A percentile compares a stretch with the other conserved stretches of the same genome.
Evolutionary conservation across 345 rosid genomes (phyloP).

Genomic region (Aurinia saxatilis): DNA sequence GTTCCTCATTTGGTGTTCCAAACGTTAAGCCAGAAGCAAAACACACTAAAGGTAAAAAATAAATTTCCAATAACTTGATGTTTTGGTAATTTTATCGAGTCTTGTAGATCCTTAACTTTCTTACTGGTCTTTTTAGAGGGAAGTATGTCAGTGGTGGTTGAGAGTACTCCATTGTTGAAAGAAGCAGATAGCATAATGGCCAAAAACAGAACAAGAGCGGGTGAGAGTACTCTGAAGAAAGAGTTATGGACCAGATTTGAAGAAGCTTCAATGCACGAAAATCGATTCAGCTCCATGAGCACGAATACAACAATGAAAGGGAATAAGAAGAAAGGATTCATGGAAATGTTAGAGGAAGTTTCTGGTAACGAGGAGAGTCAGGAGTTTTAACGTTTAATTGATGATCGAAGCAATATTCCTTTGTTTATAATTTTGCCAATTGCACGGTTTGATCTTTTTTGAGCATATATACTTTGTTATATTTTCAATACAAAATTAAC

Average conservation of each 20-base stretch:
- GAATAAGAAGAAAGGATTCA: conserved; percentile 55
- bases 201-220: conserved; percentile 50
- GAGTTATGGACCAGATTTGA: conserved; percentile 95
- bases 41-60: conserved; percentile 12
- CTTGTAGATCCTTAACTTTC: not conserved
- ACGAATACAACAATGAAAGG: conserved; percentile 17
- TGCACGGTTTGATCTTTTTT: not conserved
- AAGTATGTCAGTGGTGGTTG: conserved; percentile 24
- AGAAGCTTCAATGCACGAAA: conserved; percentile 49
- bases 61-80: conserved; percentile 10
- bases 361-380: conserved; percentile 40
- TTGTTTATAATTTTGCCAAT: conserved; percentile 15
- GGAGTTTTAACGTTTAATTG: not conserved
- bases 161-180: conserved; percentile 64
- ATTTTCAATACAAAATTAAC: not conserved
- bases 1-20: not conserved
- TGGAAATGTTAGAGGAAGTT: conserved; percentile 88
- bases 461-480: not conserved
- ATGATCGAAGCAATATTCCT: not conserved
- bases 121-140: not conserved
- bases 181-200: conserved; percentile 41
- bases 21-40: not conserved
- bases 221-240: conserved; percentile 87
- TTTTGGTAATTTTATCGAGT: not conserved
- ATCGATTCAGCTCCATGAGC: conserved; percentile 23